Evolutionary conservation across 2,329 filamentous ascomycete genomes (phyloP), one percentile per base, ranked within the genome.

Genomic region (Cytospora paraplurivora): DNA sequence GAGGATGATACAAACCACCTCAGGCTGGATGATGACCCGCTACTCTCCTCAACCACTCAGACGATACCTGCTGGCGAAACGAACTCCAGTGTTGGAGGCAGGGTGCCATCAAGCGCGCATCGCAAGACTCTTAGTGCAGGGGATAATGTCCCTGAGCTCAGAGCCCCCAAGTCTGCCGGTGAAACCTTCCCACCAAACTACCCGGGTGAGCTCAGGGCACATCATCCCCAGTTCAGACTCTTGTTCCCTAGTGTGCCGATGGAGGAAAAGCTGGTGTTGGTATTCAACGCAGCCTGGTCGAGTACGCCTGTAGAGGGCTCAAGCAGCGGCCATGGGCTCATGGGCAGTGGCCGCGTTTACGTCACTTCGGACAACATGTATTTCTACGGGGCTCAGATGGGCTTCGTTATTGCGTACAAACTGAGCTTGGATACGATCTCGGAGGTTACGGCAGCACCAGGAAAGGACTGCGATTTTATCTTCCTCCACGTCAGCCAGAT

Each of bases 361-460:
- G 88, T 97, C 65, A 98, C 94, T 0, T 83, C 89, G 0, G 88
- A 89, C 66, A 90, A 93, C 68, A 88, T 99, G 74, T 98, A 96
- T 75, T 98, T 99, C 73, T 99, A 97, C 76, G 96, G 93, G 70
- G 91, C 98, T 72, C 91, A 97, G 72, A 88, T 97, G 74, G 95
- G 95, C 7, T 83, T 99, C 7, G 90, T 98, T 0, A 82, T 97
- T 41, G 91, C 94, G 1, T 94, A 93, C 57, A 86, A 86, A 17
- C 86, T 96, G 57, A 87, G 84, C 61, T 81, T 99, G 63, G 84
- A 88, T 61, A 87, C 85, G 55, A 92, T 99, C 62, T 87, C 87
- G 10, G 95, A 98, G 75, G 92, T 98, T 50, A 97, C 92, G 32
- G 91, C 91, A 44, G 92, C 92, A 1, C 89, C 92, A 13, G 95